Base-by-base conservation (phyloP, 495 filamentous ascomycete species). In the Aspergillus diversus region DNA sequence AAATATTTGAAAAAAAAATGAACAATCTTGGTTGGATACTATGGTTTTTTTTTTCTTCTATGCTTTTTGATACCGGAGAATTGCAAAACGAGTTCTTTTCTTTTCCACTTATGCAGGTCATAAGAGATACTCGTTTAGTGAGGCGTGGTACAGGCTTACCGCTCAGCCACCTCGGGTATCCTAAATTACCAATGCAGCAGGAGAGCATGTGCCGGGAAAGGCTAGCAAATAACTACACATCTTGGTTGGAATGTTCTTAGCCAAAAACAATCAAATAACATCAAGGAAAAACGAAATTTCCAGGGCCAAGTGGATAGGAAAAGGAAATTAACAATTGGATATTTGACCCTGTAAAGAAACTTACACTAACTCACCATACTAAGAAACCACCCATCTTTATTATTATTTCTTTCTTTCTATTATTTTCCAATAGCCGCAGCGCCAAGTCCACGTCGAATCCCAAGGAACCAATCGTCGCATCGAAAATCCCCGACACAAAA, bases 51-150 rank as follows among this genome's bases (percentile, higher is more conserved):
- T 43, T 43, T 13, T 15, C 9, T n/a, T 33, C 27, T 47, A 2
- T 21, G 5, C 16, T 46, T 64, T 55, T 49, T 46, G 21, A 27
- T 27, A 27, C 21, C 21, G 21, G 21, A 27, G 21, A 1, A 27
- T 27, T 27, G 21, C 21, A 27, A 27, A 27, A 27, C 21, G 21
- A 27, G 21, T 39, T 56, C 17, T 53, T 48, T 54, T 54, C 7
- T 53, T 11, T 86, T 33, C 35, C 32, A 87, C 74, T 75, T 88
- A n/a, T 72, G 75, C 57, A 57, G 68, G 68, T 61, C 68, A 67
- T 70, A 70, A 61, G 33, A 17, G 43, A 21, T 16, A 52, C 17
- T 35, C 17, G 34, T 34, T 31, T 32, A 55, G 52, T 27, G 21
- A 27, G 21, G 21, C 21, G 21, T 27, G 21, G 21, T 27, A 27